These are phyloP conservation scores for Globisporangium cylindrosporum DNA, from an alignment of 352 stramenopile species.

Conservation along the genomic window DNA sequence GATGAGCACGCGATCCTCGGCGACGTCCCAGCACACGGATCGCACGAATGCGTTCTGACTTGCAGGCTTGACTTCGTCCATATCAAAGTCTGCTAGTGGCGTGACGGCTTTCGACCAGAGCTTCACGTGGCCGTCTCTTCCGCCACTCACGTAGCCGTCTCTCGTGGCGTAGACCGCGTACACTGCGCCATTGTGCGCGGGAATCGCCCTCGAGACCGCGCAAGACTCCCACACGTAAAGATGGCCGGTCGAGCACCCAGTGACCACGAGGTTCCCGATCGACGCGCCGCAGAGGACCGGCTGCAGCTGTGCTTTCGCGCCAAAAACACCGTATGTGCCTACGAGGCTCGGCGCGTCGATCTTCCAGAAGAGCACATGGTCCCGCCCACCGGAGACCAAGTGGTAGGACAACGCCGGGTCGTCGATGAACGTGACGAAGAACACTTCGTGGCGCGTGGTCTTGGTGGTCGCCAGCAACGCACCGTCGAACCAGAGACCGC, in stretches of 20 bases:
- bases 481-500: conserved; percentile 60
- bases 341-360: conserved; percentile 48
- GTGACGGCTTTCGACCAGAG: conserved; percentile 53
- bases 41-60: conserved; percentile 42
- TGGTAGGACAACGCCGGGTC: conserved; percentile 39
- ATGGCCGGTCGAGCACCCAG: conserved; percentile 59
- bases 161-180: conserved; percentile 63
- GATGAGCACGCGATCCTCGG: conserved; percentile 67
- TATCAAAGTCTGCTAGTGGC: conserved; percentile 61
- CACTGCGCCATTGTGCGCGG: conserved; percentile 64
- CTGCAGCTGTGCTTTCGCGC: conserved; percentile 50
- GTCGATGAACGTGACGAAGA: conserved; percentile 62
- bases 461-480: conserved; percentile 46
- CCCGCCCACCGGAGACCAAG: conserved; percentile 57
- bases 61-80: conserved; percentile 51
- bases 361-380: conserved; percentile 77
- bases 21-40: conserved; percentile 64
- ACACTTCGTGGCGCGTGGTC: conserved; percentile 50
- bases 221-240: conserved; percentile 74
- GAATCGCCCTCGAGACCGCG: conserved; percentile 48
- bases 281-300: conserved; percentile 58
- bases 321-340: conserved; percentile 59
- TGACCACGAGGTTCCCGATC: conserved; percentile 51
- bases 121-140: conserved; percentile 66
- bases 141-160: conserved; percentile 54